Conservation (phyloP, 495 filamentous ascomycete species). For the Trichoderma parareesei region DNA sequence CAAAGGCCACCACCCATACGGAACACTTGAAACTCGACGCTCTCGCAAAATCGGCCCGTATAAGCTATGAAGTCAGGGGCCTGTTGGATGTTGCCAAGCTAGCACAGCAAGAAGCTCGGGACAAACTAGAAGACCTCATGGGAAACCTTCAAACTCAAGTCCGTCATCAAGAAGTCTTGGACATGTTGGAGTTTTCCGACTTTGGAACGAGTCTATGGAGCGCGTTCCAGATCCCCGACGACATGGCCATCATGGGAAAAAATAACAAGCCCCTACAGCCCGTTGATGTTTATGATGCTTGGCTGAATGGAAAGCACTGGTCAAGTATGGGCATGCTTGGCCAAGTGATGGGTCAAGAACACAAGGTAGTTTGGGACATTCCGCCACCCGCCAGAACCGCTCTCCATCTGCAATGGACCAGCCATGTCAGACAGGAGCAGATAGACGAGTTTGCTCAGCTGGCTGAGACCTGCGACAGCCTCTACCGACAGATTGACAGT, state of each 20-base stretch:
- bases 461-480: constrained; percentile 35
- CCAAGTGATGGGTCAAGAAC: constrained; percentile 17
- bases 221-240: background rate
- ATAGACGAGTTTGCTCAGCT: constrained; percentile 30
- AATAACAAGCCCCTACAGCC: constrained; percentile 35
- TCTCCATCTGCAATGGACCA: constrained; percentile 39
- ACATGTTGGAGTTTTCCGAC: background rate
- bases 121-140: background rate
- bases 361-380: constrained; percentile 49
- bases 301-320: constrained; percentile 43
- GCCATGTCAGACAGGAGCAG: constrained; percentile 42
- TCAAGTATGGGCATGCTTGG: constrained; percentile 28
- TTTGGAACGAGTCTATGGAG: background rate
- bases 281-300: constrained; percentile 50
- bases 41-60: constrained; percentile 22
- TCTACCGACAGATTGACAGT: constrained; percentile 29
- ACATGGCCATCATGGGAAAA: background rate
- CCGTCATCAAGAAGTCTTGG: background rate
- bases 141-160: background rate
- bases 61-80: constrained; percentile 16
- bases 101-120: constrained; percentile 28
- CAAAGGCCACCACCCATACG: constrained; percentile 47
- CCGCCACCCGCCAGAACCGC: constrained; percentile 24
- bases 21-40: constrained; percentile 9
- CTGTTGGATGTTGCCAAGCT: constrained; percentile 32